Evolutionary conservation across 2,329 filamentous ascomycete genomes (phyloP), one percentile per base, ranked within the genome.

Genomic region (Claviceps quebecensis): DNA sequence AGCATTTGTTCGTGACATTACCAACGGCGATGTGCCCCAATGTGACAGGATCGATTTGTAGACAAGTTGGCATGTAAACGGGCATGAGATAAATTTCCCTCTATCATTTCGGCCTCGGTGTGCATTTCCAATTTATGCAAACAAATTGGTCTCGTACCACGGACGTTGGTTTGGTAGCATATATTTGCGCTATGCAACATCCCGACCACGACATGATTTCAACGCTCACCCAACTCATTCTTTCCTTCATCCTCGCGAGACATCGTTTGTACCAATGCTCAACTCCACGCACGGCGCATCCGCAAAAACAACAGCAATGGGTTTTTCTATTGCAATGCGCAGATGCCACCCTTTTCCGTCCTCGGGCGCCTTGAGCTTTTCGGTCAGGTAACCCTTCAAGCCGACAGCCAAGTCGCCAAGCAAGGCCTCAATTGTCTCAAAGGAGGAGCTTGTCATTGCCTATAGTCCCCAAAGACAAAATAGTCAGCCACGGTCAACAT

Each of bases 11-110:
- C 69, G 71, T 49, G 70, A 80, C 51, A 75, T 95, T 55, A 95
- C 88, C 5, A 71, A 79, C 39, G 84, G 82, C 13, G 88, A 95
- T 68, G 72, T 84, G 45, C 81, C 87, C 2, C 72, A 86, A 61
- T 75, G 74, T 56, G 69, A 72, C 53, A 75, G 72, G 55, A 56
- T 56, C 36, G 54, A 57, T 36, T 47, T 49, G 22, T 44, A 26
- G 41, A 26, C 16, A 3, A 46, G 5, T 14, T 26, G 29, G 40
- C 34, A 23, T 9, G 19, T 44, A 43, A 14, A 17, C 39, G n/a
- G 19, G n/a, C 43, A 26, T 45, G 43, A 43, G 5, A 19, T 19
- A 19, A 14, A 43, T 5, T 13, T 22, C 6, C 5, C 40, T 14
- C 19, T 4, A 14, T 13, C 6, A 43, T 43, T 5, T 19, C 22